Percentiles rank a stretch among this genome's conserved stretches.
Conservation (phyloP, 192 early-diverging fungal genomes). For the Pilaira anomala region DNA sequence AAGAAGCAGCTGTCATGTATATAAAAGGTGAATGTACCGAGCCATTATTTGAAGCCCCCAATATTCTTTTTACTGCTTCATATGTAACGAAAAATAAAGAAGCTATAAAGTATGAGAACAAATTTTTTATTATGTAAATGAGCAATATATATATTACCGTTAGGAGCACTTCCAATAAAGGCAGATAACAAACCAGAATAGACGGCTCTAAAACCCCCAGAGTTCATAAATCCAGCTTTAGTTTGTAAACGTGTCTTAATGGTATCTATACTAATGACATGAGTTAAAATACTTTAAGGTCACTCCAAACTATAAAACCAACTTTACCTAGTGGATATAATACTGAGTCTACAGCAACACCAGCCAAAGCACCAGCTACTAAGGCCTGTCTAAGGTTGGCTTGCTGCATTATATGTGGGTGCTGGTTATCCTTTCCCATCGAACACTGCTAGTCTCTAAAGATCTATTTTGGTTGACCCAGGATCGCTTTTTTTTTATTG, state of each 20-base stretch:
- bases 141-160: conserved; percentile 51
- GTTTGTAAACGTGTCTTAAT: conserved; percentile 94
- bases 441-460: neutral
- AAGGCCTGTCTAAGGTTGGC: conserved; percentile 49
- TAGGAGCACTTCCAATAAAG: conserved; percentile 87
- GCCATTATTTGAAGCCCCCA: conserved; percentile 37
- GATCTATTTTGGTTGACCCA: neutral
- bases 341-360: conserved; percentile 84
- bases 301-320: too few species aligned
- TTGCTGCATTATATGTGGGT: conserved; percentile 13
- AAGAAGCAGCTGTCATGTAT: conserved; percentile 89
- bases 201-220: conserved; percentile 85
- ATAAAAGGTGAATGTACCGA: conserved; percentile 55
- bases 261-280: conserved; percentile 57
- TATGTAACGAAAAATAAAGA: conserved; percentile 91
- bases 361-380: conserved; percentile 83
- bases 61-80: conserved; percentile 67
- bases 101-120: conserved; percentile 37
- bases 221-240: conserved; percentile 69
- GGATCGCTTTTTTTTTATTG: neutral
- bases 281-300: neutral
- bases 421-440: conserved; percentile 9
- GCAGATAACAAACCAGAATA: conserved; percentile 88
- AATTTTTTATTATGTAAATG: neutral
- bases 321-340: conserved; percentile 72